Evolutionary conservation across 2,329 filamentous ascomycete genomes (phyloP).

Genomic region (Penicillium sp.): DNA sequence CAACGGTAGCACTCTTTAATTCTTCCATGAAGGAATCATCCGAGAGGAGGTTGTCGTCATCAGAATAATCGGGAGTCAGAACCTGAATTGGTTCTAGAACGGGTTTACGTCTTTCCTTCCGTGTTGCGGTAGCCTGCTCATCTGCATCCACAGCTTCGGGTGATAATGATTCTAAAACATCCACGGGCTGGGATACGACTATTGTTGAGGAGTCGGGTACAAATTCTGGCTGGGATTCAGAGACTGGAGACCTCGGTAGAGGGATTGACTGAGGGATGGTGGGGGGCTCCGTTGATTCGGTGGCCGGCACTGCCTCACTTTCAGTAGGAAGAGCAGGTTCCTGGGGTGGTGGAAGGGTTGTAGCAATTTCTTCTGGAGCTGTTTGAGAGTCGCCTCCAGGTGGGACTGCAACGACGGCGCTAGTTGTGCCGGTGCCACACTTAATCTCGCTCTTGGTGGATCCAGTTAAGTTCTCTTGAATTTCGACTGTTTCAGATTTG

Average conservation of each 20-base stretch:
- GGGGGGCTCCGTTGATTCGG: conserved; percentile 22
- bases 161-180: conserved; percentile 28
- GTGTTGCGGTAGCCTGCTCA: conserved; percentile 28
- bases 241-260: conserved; percentile 26
- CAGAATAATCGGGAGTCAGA: conserved; percentile 44
- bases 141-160: conserved; percentile 29
- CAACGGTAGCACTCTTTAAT: conserved; percentile 77
- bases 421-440: conserved; percentile 37
- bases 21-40: conserved; percentile 87
- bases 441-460: conserved; percentile 31
- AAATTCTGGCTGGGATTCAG: conserved; percentile 22
- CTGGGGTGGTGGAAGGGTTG: conserved; percentile 24
- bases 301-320: conserved; percentile 23
- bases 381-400: conserved; percentile 31
- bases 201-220: conserved; percentile 27
- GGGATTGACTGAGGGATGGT: conserved; percentile 18
- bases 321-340: conserved; percentile 22
- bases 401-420: conserved; percentile 35
- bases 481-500: conserved; percentile 33
- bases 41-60: conserved; percentile 49
- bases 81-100: conserved; percentile 60
- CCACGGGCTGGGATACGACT: conserved; percentile 26
- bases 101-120: conserved; percentile 41
- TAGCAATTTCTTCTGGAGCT: conserved; percentile 32
- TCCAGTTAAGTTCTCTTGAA: conserved; percentile 30